phyloP scores from a whole-genome alignment of 306 rosid species.

The Ammopiptanthus mongolicus region DNA sequence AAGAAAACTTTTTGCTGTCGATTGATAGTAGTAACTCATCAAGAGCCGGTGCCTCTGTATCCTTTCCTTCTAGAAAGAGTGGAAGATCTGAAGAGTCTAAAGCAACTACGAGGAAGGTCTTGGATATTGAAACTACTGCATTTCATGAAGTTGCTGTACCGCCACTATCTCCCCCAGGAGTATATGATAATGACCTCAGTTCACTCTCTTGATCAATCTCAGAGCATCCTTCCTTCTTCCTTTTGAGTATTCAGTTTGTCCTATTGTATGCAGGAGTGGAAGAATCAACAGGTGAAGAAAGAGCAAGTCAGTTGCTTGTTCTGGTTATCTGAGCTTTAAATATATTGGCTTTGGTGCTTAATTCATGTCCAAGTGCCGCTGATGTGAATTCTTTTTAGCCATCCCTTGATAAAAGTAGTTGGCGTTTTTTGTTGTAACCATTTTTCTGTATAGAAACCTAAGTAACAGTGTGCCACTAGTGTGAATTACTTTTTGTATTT shows the following conservation, averaged over 20 bases:
- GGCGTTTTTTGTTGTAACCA: not conserved
- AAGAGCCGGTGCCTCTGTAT: constrained; percentile 54
- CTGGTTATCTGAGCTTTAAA: not conserved
- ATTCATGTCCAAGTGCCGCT: constrained; percentile 33
- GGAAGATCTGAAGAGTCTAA: constrained; percentile 38
- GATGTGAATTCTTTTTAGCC: not conserved
- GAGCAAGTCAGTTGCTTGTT: constrained; percentile 6
- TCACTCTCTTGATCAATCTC: constrained; percentile 25
- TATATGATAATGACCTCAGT: constrained; percentile 31
- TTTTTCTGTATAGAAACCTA: constrained; percentile 28
- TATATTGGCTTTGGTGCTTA: constrained; percentile 25
- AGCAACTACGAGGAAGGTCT: constrained; percentile 58
- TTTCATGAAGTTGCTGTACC: constrained; percentile 66
- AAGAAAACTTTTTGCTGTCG: constrained; percentile 67
- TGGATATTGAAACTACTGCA: constrained; percentile 42
- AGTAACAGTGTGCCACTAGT: not conserved
- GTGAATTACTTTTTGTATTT: not conserved
- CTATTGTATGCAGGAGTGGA: not conserved
- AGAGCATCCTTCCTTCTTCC: not conserved
- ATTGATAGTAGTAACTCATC: constrained; percentile 72
- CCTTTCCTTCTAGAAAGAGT: constrained; percentile 62
- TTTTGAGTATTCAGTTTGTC: not conserved
- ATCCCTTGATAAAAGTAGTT: not conserved
- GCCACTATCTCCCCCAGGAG: constrained; percentile 70
- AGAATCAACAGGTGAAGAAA: constrained; percentile 23